Evolutionary conservation across 2,329 filamentous ascomycete species (phyloP).

Genomic region (Podosphaera aphanis): DNA sequence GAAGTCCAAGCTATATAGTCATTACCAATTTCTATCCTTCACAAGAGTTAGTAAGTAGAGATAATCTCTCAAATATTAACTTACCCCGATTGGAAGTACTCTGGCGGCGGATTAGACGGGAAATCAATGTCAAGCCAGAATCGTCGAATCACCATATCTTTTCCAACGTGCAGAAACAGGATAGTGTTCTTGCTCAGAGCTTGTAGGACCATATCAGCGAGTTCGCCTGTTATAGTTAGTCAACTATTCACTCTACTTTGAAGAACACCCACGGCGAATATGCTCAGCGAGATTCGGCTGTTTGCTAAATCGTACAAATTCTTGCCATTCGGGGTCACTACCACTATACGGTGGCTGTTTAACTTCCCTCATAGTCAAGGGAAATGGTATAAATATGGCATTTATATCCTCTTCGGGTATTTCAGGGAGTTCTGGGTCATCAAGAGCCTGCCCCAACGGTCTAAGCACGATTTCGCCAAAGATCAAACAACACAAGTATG

Average conservation of each 20-base stretch:
- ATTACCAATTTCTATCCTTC: constrained; percentile 26
- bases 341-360: constrained; percentile 27
- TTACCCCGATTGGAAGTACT: constrained; percentile 36
- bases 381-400: constrained; percentile 36
- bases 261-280: constrained; percentile 4
- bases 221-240: constrained; percentile 22
- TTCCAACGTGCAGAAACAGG: constrained; percentile 23
- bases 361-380: constrained; percentile 29
- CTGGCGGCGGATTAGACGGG: constrained; percentile 33
- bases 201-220: constrained; percentile 21
- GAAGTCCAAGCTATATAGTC: constrained; percentile 25
- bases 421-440: constrained; percentile 9
- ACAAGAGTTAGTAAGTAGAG: not conserved
- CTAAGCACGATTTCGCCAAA: constrained; percentile 24
- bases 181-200: constrained; percentile 22
- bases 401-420: constrained; percentile 22
- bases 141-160: constrained; percentile 24
- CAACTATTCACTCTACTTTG: constrained; percentile 17
- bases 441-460: constrained; percentile 22
- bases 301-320: constrained; percentile 33
- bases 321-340: constrained; percentile 38
- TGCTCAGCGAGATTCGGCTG: constrained; percentile 23
- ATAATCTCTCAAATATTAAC: constrained; percentile 7
- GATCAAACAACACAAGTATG: constrained; percentile 19
- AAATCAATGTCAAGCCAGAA: constrained; percentile 39